phyloP scores from a whole-genome alignment of 345 rosid species.

The Aethionema arabicum region DNA sequence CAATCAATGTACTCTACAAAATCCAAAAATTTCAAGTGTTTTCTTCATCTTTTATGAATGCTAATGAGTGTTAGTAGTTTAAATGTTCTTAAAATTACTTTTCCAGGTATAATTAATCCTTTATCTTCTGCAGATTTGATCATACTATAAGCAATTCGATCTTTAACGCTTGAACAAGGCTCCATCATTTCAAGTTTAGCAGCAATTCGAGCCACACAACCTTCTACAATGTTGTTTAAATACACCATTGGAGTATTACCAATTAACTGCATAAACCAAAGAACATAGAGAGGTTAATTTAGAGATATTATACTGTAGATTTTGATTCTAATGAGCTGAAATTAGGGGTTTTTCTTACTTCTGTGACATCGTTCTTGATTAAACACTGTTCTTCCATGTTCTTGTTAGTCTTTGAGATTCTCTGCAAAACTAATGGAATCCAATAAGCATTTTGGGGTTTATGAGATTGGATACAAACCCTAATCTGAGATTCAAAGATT shows the following conservation, averaged over 20 bases:
- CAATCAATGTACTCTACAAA: slow-evolving; percentile 50
- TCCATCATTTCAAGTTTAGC: slow-evolving; percentile 69
- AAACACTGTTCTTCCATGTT: slow-evolving; percentile 32
- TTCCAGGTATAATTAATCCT: slow-evolving; percentile 61
- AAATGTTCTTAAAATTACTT: slow-evolving; percentile 39
- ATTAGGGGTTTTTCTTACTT: slow-evolving; percentile 18
- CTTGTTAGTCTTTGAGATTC: slow-evolving; percentile 2
- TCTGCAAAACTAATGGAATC: not conserved
- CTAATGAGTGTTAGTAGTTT: not conserved
- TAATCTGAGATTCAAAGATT: too few relatives aligned
- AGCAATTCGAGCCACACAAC: slow-evolving; percentile 61
- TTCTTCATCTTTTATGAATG: too few relatives aligned
- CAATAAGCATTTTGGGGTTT: not conserved
- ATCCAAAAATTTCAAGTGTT: not conserved
- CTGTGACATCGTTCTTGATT: slow-evolving; percentile 39
- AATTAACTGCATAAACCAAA: slow-evolving; percentile 41
- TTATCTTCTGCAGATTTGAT: slow-evolving; percentile 72
- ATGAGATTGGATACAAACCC: too few relatives aligned
- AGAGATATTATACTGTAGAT: not conserved
- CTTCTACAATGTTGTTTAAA: slow-evolving; percentile 55
- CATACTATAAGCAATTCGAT: slow-evolving; percentile 60
- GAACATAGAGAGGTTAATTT: slow-evolving; percentile 9
- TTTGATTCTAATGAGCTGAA: too few relatives aligned
- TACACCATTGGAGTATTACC: slow-evolving; percentile 72
- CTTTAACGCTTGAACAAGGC: slow-evolving; percentile 57